phyloP scores from a whole-genome alignment of 2,329 filamentous ascomycete genomes.

The Pseudogymnoascus sp. region DNA sequence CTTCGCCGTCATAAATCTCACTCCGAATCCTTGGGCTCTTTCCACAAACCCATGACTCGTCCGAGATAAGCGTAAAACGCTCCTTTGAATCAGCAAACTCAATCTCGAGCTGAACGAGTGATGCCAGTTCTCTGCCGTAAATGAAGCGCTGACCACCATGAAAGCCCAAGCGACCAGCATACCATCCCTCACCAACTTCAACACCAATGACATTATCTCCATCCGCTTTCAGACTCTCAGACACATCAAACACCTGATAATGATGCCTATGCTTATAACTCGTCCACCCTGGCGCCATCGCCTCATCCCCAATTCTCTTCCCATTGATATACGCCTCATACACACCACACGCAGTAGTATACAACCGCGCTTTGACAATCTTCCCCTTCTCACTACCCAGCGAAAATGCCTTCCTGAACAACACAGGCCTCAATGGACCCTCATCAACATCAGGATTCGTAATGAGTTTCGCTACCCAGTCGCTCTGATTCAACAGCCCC shows the following conservation, averaged over 20 bases:
- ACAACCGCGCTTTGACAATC: slow-evolving; percentile 23
- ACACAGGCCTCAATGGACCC: slow-evolving; percentile 25
- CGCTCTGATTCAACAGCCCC: neutral
- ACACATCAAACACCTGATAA: slow-evolving; percentile 16
- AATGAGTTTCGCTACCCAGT: slow-evolving; percentile 12
- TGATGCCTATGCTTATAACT: slow-evolving; percentile 16
- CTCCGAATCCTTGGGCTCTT: slow-evolving; percentile 8
- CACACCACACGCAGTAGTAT: slow-evolving; percentile 30
- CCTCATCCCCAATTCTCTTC: slow-evolving; percentile 20
- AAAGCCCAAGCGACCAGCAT: slow-evolving; percentile 32
- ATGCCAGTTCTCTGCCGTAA: slow-evolving; percentile 32
- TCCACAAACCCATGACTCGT: slow-evolving; percentile 22
- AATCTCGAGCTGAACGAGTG: slow-evolving; percentile 28
- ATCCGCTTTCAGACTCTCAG: neutral
- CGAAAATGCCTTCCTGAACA: slow-evolving; percentile 28
- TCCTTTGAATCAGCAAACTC: slow-evolving; percentile 13
- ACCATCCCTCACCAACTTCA: slow-evolving; percentile 46
- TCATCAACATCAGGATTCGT: slow-evolving; percentile 11
- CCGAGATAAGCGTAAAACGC: slow-evolving; percentile 16
- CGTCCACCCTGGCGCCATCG: slow-evolving; percentile 35
- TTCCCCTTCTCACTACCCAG: slow-evolving; percentile 2
- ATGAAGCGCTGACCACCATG: slow-evolving; percentile 28
- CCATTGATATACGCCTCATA: slow-evolving; percentile 31
- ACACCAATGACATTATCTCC: slow-evolving; percentile 36
- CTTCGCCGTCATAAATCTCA: slow-evolving; percentile 47